Evolutionary conservation across 208 protist species (phyloP).

Genomic region (Lotmaria passim): DNA sequence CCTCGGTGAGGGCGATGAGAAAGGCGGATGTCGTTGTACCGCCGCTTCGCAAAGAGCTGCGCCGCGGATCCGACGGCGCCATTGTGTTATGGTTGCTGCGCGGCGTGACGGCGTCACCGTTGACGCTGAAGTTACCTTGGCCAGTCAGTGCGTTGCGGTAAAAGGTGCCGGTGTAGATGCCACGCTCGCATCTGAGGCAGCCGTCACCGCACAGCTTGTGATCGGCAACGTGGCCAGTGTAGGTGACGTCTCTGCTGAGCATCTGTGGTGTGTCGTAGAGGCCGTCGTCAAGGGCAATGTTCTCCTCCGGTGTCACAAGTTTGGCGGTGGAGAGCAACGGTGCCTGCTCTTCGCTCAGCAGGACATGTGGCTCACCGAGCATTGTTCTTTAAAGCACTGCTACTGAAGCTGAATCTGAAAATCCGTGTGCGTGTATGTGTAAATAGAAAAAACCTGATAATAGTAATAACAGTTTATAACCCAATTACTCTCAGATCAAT

Average conservation of each 20-base stretch:
- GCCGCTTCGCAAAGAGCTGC: not conserved
- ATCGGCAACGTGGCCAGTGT: constrained; percentile 9
- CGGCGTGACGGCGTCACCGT: not conserved
- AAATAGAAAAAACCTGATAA: too few relatives aligned
- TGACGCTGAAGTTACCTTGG: constrained; percentile 34
- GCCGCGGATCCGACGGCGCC: constrained; percentile 1
- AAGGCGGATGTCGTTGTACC: not conserved
- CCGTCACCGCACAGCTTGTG: constrained; percentile 16
- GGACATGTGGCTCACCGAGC: not conserved
- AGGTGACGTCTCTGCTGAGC: constrained; percentile 27
- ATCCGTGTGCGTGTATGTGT: too few relatives aligned
- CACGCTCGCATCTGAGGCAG: constrained; percentile 1
- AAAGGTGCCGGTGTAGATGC: constrained; percentile 41
- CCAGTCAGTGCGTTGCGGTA: constrained; percentile 31
- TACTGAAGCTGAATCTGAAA: too few relatives aligned
- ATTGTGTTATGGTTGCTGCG: constrained; percentile 25
- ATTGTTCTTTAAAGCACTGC: too few relatives aligned
- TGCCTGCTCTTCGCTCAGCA: not conserved
- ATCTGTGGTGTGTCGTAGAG: constrained; percentile 16
- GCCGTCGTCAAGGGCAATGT: constrained; percentile 13
- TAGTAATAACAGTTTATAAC: too few relatives aligned
- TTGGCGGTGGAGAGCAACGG: constrained; percentile 14
- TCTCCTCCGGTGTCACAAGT: not conserved
- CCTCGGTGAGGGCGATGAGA: not conserved
- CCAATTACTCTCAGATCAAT: too few relatives aligned